phyloP scores from a whole-genome alignment of 1,139 yeast genomes.

The Hemisphaericaspora lyxosophila region DNA sequence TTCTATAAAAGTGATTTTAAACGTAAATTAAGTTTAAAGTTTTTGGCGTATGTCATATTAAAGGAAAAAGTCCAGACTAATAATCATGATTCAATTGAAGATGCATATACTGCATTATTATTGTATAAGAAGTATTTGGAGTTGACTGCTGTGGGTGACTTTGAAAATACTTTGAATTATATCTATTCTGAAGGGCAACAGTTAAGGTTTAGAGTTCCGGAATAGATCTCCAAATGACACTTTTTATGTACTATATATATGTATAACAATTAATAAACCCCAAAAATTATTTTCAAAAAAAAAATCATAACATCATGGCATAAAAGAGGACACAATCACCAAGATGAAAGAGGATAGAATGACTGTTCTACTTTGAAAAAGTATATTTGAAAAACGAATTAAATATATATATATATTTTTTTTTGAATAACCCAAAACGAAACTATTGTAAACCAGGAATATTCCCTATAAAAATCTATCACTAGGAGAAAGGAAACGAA shows the following conservation, averaged over 20 bases:
- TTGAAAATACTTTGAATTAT: slow-evolving; percentile 60
- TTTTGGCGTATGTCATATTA: slow-evolving; percentile 77
- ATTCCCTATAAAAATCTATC: not conserved
- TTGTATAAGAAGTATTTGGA: slow-evolving; percentile 73
- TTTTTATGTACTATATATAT: not conserved
- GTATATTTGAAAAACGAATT: not conserved
- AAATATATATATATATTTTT: not conserved
- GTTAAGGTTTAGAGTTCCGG: slow-evolving; percentile 44
- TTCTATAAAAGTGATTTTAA: slow-evolving; percentile 69
- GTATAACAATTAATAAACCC: not conserved
- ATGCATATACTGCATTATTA: slow-evolving; percentile 82
- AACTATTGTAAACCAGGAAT: slow-evolving; percentile 1
- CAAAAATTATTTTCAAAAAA: not conserved
- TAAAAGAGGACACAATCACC: too few relatives aligned
- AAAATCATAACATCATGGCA: too few relatives aligned
- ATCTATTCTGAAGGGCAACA: slow-evolving; percentile 75
- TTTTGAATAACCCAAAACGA: not conserved
- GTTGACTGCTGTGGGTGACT: slow-evolving; percentile 54
- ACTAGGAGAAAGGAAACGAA: not conserved
- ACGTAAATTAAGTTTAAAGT: slow-evolving; percentile 83
- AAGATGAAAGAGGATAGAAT: too few relatives aligned
- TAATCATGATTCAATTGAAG: slow-evolving; percentile 96
- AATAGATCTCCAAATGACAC: slow-evolving; percentile 11
- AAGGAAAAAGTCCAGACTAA: slow-evolving; percentile 82
- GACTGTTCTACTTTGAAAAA: not conserved